Base-by-base conservation (phyloP, 169 alveolate genomes). In the Amoebophrya sp. region DNA sequence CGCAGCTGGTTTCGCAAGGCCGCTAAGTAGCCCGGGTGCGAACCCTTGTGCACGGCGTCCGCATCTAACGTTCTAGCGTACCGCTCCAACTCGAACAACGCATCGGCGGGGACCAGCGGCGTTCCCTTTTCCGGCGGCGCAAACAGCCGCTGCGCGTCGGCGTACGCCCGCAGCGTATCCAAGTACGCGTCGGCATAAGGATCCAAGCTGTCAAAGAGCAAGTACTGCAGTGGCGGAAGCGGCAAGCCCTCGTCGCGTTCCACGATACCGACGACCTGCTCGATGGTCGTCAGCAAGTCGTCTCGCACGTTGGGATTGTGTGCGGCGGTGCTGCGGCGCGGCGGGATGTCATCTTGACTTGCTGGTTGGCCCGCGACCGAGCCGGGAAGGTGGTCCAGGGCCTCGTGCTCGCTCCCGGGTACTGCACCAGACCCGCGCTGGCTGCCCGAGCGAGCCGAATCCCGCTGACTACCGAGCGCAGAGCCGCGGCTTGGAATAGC, bases 71-170 rank as follows among this genome's bases (percentile, higher is more conserved):
- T 66, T 25, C 83, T 2, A 2, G 83, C 83, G 32, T 66, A 66
- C 35, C 83, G 83, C 83, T 66, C 83, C 35, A 66, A 25, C 35
- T 66, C 83, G 39, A 12, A 18, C 35, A 66, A 25, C 35, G 83
- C 83, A 25, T 66, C 83, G 29, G 29, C 38, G 18, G 83, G 83
- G 10, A 66, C 35, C 83, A 66, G 35, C 0, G 83, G n/a, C n/a
- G n/a, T n/a, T n/a, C n/a, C n/a, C n/a, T n/a, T n/a, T n/a, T n/a
- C n/a, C n/a, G n/a, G n/a, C n/a, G n/a, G n/a, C n/a, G n/a, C n/a
- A n/a, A n/a, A n/a, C n/a, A 66, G 0, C 83, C 83, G 83, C 35
- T 66, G 83, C 83, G 83, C 83, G 35, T 66, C 83, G 2, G 83
- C 83, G 83, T 66, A 66, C 7, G 83, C 83, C 32, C 83, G 83